Evolutionary conservation across 2,329 filamentous ascomycete species (phyloP), one percentile per base, ranked within the genome.

Genomic region (Chalaropsis thielavioides): DNA sequence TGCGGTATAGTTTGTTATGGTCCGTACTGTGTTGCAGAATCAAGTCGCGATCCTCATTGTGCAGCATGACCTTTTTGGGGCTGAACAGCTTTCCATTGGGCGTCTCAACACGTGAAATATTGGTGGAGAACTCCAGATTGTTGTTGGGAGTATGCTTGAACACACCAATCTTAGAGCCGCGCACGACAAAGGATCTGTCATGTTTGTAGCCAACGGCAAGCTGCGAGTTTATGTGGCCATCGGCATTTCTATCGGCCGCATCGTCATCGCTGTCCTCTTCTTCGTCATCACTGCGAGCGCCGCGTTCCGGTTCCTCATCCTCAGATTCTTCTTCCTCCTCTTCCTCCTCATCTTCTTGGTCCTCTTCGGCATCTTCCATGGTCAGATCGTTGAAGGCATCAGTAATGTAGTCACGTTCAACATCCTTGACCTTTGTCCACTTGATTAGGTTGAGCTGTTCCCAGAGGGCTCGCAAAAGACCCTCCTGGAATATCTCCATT

Each of bases 111-210:
- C 95, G 96, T 68, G 90, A 96, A 71, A 99, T 99, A 69, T 92
- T 97, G 67, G 94, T 99, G 13, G 90, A 90, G 75, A 97, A 99
- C 73, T 97, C 89, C 17, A 99, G 82, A 69, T 92, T 87, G 73
- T 97, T 95, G 76, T 95, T 89, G 0, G 86, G 80, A 0, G 91
- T 96, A 72, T 99, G 94, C 75, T 95, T 97, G 82, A 99, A 99
- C 49, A 99, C 94, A 64, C 94, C 94, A 73, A 99, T 99, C 81
- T 97, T 96, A 70, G 92, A 94, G 40, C 94, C 94, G 68, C 94
- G 88, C 54, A 99, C 91, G 65, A 99, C 94, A 71, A 97, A 99
- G 0, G 94, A 97, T 67, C 94, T 85, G 73, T 99, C 94, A 69
- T 96, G 89, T 75, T 95, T 97, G 77, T 96, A 96, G 65, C 94